Base-by-base conservation (phyloP, 2,329 filamentous ascomycete genomes). In the Nemania bipapillata region DNA sequence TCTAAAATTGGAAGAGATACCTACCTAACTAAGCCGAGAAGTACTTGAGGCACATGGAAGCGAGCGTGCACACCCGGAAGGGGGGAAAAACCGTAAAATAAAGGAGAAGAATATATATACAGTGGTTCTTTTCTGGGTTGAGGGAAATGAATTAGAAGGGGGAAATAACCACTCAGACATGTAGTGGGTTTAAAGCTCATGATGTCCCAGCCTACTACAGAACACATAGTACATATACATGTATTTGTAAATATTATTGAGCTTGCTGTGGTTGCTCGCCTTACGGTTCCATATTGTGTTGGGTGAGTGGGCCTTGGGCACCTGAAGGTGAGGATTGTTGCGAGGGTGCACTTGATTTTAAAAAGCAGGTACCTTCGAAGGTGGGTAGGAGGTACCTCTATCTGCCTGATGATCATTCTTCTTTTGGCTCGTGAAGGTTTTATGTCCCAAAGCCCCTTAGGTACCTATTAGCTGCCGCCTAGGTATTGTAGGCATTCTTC, bases 381-480 rank as follows among this genome's bases (percentile, higher is more conserved):
- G 59, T 54, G 47, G 40, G 54, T 20, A 53, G 53, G 52, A 63
- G 57, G 47, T 58, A 30, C 7, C 28, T 53, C 35, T n/a, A n/a
- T n/a, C 52, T 63, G 37, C 17, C 47, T 9, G 37, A 22, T 12
- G 56, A 42, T 54, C 50, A 20, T 45, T 12, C 28, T 22, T 7
- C 17, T 66, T 63, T 50, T 66, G 47, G 59, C 64, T 62, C 55
- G 60, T 61, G 56, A 60, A 65, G n/a, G 40, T 32, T 64, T 68
- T 59, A 56, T 22, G 49, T 49, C 40, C 30, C 26, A 24, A 47
- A 47, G 37, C 50, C 35, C 45, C 49, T 40, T 32, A 32, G 30
- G 30, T 32, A 32, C 30, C 30, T 32, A 58, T 66, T 47, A 67
- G 54, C 65, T 52, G 57, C 28, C 35, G 45, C 47, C n/a, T 24